These are phyloP conservation scores for Grammothele lineata DNA, from an alignment of 768 basidiomycete genomes.

Conservation along the genomic window DNA sequence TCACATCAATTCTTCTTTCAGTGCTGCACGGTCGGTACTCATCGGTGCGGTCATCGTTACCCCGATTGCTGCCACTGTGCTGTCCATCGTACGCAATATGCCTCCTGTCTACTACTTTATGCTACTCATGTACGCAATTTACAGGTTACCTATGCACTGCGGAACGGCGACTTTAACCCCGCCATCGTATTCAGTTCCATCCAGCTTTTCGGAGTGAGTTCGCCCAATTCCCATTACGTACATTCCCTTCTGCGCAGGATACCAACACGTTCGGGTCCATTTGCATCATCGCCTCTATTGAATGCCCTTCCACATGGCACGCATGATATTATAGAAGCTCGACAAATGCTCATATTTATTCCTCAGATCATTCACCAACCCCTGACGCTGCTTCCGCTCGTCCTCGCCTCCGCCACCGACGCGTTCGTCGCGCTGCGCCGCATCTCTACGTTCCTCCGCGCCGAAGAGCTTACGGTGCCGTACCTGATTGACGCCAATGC, in stretches of 20 bases:
- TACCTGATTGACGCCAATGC: conserved; percentile 50
- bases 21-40: conserved; percentile 28
- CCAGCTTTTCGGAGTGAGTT: conserved; percentile 78
- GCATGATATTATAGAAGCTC: no score
- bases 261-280: no score
- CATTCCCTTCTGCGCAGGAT: no score
- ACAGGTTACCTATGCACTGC: conserved; percentile 61
- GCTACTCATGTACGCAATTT: neutral
- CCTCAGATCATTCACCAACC: conserved; percentile 52
- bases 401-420: conserved; percentile 55
- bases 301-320: no score
- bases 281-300: no score
- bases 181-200: conserved; percentile 81
- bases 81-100: conserved; percentile 49
- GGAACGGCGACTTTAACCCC: conserved; percentile 59
- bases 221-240: no score
- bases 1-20: neutral
- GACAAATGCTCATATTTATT: no score
- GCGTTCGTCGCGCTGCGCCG: conserved; percentile 78
- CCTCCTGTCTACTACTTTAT: no score
- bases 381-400: conserved; percentile 52
- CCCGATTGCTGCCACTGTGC: conserved; percentile 70
- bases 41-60: conserved; percentile 45
- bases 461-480: conserved; percentile 68
- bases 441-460: conserved; percentile 75